Percentiles rank a stretch among this genome's conserved stretches.
These are phyloP conservation scores for Cercospora sp. DNA, from an alignment of 2,329 filamentous ascomycete species.

Conservation along the genomic window DNA sequence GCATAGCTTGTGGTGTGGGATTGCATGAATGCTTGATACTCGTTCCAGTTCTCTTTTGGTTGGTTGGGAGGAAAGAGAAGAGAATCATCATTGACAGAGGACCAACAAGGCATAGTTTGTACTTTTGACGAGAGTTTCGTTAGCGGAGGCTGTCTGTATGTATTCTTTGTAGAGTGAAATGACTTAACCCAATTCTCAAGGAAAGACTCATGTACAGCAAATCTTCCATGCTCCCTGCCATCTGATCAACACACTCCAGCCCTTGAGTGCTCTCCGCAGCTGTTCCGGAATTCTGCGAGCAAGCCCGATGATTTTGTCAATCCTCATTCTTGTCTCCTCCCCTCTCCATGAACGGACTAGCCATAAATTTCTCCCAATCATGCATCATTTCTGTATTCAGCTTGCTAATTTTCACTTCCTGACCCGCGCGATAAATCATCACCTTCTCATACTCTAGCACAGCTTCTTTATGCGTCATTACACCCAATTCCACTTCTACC, in stretches of 20 bases:
- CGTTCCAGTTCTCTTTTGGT: background rate
- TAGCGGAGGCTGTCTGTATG: background rate
- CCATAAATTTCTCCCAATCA: slow-evolving; percentile 15
- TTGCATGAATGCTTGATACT: background rate
- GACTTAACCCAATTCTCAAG: background rate
- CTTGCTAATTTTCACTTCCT: slow-evolving; percentile 12
- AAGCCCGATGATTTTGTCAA: background rate
- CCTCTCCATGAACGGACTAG: slow-evolving; percentile 20
- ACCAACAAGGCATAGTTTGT: background rate
- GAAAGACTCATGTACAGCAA: too few species aligned
- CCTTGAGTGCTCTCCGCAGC: background rate
- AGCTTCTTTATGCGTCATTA: background rate
- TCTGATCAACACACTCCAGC: too few species aligned
- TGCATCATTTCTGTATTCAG: slow-evolving; percentile 25
- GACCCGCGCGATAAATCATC: slow-evolving; percentile 19
- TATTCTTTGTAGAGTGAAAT: background rate
- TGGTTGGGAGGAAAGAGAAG: background rate
- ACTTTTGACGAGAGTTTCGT: background rate
- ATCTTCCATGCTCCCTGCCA: too few species aligned
- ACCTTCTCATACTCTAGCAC: slow-evolving; percentile 14
- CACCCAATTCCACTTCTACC: background rate
- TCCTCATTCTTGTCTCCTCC: slow-evolving; percentile 17
- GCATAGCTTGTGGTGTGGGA: background rate
- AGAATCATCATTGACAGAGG: background rate
- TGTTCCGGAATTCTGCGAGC: too few species aligned